These are phyloP conservation scores for Ogataea angusta DNA, from an alignment of 805 yeast species.

Conservation along the genomic window DNA sequence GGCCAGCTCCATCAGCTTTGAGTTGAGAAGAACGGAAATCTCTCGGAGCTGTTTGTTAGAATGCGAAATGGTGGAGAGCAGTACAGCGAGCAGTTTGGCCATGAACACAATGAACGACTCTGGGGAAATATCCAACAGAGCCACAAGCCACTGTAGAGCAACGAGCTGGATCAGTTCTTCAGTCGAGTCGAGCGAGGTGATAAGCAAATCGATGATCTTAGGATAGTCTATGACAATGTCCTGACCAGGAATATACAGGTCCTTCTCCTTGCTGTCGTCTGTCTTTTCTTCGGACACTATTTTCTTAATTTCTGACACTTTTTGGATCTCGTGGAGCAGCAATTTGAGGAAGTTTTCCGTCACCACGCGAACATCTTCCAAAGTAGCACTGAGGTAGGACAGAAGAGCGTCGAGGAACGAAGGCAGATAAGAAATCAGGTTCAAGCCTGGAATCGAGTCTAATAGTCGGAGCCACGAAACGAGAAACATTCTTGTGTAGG, in stretches of 20 bases:
- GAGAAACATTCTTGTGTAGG: slow-evolving; percentile 85
- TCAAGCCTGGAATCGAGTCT: slow-evolving; percentile 89
- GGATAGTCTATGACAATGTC: slow-evolving; percentile 80
- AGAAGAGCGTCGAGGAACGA: slow-evolving; percentile 83
- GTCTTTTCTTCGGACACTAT: slow-evolving; percentile 37
- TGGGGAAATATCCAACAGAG: slow-evolving; percentile 70
- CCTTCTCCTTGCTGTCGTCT: slow-evolving; percentile 42
- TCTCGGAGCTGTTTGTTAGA: slow-evolving; percentile 48
- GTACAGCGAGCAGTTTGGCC: slow-evolving; percentile 69
- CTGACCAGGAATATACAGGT: slow-evolving; percentile 67
- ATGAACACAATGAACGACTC: slow-evolving; percentile 67
- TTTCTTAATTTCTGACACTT: slow-evolving; percentile 67
- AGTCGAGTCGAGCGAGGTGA: slow-evolving; percentile 73
- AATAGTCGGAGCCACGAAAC: slow-evolving; percentile 93
- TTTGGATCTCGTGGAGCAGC: slow-evolving; percentile 74
- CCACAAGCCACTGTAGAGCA: slow-evolving; percentile 78
- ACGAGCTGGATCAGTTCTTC: slow-evolving; percentile 76
- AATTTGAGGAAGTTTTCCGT: slow-evolving; percentile 75
- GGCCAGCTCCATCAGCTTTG: slow-evolving; percentile 52
- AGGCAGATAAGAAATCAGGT: slow-evolving; percentile 81
- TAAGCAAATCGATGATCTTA: slow-evolving; percentile 72
- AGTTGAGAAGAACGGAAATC: slow-evolving; percentile 55
- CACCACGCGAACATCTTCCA: slow-evolving; percentile 81
- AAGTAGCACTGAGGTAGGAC: slow-evolving; percentile 75
- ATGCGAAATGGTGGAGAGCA: slow-evolving; percentile 61